Percentiles rank a stretch among this genome's conserved stretches.
Evolutionary conservation across 257 asterid species (phyloP).

Genomic region (Mentha longifolia): DNA sequence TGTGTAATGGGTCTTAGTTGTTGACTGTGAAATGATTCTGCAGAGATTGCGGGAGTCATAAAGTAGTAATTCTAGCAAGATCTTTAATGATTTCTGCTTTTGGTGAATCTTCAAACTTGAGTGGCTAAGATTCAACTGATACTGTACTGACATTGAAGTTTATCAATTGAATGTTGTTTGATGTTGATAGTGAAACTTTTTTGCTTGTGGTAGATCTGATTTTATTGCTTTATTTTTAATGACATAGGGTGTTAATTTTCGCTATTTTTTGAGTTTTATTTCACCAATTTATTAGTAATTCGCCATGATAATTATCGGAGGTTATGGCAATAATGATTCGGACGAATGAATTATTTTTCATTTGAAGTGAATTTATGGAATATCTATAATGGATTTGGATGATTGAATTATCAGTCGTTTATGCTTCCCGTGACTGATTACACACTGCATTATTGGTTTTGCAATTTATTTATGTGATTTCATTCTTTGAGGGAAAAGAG

Average conservation of each 20-base stretch:
- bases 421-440: conserved; percentile 2
- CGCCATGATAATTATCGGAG: not conserved
- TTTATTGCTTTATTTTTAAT: not conserved
- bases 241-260: not conserved
- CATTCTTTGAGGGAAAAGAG: no score
- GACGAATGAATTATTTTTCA: not conserved
- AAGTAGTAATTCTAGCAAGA: not conserved
- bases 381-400: not conserved
- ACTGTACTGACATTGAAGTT: not conserved
- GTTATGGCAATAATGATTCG: no score
- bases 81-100: not conserved
- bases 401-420: not conserved
- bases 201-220: conserved; percentile 24
- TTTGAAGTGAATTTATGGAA: not conserved
- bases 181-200: not conserved
- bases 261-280: not conserved
- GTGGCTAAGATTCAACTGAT: not conserved
- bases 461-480: not conserved
- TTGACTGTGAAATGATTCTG: not conserved
- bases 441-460: not conserved
- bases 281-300: not conserved
- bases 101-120: no score
- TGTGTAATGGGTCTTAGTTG: conserved; percentile 2
- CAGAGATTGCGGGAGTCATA: not conserved
- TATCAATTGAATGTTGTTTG: not conserved